Conservation (phyloP, 805 yeast genomes). For the Yamadazyma philogaea region DNA sequence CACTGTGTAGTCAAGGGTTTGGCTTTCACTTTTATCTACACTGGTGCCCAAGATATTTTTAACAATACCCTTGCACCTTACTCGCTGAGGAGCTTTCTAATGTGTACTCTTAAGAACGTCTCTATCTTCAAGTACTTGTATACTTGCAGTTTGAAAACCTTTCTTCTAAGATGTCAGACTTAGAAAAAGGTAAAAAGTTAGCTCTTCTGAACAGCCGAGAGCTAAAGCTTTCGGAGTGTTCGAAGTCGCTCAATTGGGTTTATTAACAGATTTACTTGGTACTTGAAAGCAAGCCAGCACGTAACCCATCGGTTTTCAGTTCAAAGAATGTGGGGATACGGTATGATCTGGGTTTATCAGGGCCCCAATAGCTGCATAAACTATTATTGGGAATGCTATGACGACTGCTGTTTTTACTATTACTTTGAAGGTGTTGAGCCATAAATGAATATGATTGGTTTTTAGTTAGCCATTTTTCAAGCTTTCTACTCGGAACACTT, state of each 20-base stretch:
- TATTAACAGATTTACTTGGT: conserved; percentile 30
- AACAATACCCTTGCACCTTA: no score
- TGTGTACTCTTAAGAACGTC: no score
- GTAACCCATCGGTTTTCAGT: conserved; percentile 88
- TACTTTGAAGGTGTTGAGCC: conserved; percentile 70
- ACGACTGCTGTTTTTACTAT: conserved; percentile 79
- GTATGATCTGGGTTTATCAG: conserved; percentile 62
- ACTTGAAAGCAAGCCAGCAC: conserved; percentile 62
- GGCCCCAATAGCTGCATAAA: conserved; percentile 83
- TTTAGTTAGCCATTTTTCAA: conserved; percentile 84
- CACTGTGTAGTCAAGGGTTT: neutral
- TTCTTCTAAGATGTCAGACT: conserved; percentile 3
- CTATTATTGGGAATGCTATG: conserved; percentile 67
- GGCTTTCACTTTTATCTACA: neutral
- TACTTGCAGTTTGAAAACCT: no score
- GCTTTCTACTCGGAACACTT: conserved; percentile 75
- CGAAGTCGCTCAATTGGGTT: conserved; percentile 18
- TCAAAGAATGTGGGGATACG: conserved; percentile 83
- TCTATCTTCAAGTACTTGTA: no score
- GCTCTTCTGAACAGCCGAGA: neutral
- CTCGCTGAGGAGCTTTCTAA: no score
- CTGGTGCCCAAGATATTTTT: conserved; percentile 1
- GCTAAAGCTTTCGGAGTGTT: neutral
- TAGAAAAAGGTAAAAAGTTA: conserved; percentile 3
- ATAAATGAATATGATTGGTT: conserved; percentile 89